Evolutionary conservation across 371 early-diverging fungal genomes (phyloP), one percentile per base, ranked within the genome.

Genomic region (Zopfochytrium polystomum): DNA sequence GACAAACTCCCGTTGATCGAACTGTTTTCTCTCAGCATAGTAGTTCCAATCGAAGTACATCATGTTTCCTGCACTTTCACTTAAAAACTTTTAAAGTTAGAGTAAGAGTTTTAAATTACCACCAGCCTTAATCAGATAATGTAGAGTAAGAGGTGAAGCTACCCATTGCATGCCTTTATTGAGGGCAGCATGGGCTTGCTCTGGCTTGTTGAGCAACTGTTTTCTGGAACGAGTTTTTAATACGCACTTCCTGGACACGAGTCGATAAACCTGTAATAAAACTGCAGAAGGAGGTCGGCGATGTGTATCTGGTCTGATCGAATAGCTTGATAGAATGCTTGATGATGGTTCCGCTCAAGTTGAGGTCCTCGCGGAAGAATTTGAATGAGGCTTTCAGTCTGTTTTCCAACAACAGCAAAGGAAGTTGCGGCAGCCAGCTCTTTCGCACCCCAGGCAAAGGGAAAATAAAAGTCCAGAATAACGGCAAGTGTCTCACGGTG

Each of bases 1-100:
- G 11, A 43, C 29, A 49, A n/a, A 18, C 23, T 7, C 13, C 15
- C 22, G 9, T 42, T n/a, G 42, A 42, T 11, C n/a, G 11, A n/a
- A 42, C n/a, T 11, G 42, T 22, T 9, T 9, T 20, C 13, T 9
- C 6, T 52, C 52, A 15, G 15, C 52, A 58, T 48, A 58, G 26
- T 48, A 58, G 49, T 58, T 49, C 58, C 58, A 58, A 25, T 58
- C 58, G 34, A 58, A 58, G 27, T 58, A 58, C 3, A 58, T 30
- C 58, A 58, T 58, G n/a, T 47, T 31, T 20, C n/a, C n/a, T n/a
- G n/a, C n/a, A n/a, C n/a, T n/a, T n/a, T n/a, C n/a, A n/a, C n/a
- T n/a, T n/a, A n/a, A n/a, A n/a, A n/a, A n/a, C n/a, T n/a, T n/a
- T n/a, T n/a, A n/a, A n/a, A n/a, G n/a, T n/a, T n/a, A n/a, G n/a